These are phyloP conservation scores for Xylariaceae sp. DNA, from an alignment of 2,329 filamentous ascomycete species.

Conservation along the genomic window DNA sequence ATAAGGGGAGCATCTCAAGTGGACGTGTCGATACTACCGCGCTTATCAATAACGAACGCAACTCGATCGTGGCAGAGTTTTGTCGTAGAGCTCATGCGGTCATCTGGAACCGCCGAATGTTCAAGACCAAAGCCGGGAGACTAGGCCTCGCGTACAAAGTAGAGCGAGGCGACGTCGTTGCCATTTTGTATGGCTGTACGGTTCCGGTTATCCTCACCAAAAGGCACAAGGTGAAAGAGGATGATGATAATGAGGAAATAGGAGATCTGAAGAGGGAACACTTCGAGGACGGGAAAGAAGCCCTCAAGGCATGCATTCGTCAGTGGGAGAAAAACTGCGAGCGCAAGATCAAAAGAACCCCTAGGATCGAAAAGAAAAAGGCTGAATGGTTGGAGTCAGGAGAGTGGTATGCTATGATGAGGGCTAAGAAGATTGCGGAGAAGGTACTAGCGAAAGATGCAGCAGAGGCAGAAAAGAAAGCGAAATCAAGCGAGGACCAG, in stretches of 20 bases:
- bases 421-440: not conserved
- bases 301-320: not conserved
- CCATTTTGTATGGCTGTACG: conserved; percentile 2
- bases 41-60: conserved; percentile 9
- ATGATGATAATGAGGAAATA: not conserved
- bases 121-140: conserved; percentile 1
- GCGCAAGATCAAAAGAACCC: not conserved
- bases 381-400: not conserved
- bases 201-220: conserved; percentile 4
- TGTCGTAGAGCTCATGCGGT: conserved; percentile 11
- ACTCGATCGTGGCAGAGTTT: conserved; percentile 6
- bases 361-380: not conserved
- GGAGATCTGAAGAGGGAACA: not conserved
- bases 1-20: not conserved
- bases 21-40: conserved; percentile 6
- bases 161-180: not conserved
- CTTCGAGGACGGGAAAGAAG: not conserved
- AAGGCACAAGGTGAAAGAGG: not conserved
- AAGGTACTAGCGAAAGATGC: not conserved
- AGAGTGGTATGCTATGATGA: not conserved
- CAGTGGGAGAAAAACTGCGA: not conserved
- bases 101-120: conserved; percentile 9
- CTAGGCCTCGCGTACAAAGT: not conserved
- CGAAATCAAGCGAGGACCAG: not conserved
- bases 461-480: not conserved